A percentile compares a stretch with the other conserved stretches of the same genome.
These are phyloP conservation scores for Acacia melanoxylon DNA, from an alignment of 306 rosid genomes.

Conservation along the genomic window DNA sequence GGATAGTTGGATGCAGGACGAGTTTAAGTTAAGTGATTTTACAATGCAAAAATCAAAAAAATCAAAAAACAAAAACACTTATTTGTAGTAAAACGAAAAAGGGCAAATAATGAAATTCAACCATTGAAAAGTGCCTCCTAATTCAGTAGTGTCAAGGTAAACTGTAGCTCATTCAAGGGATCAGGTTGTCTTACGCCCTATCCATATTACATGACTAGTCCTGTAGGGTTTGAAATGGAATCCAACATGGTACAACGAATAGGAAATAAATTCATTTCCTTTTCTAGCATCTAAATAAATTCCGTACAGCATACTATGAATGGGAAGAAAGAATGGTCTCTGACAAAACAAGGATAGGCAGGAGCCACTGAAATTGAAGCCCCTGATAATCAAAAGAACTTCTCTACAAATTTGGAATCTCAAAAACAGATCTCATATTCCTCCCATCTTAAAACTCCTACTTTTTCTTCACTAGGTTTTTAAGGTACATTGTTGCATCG, in stretches of 20 bases:
- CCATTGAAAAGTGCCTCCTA: background rate
- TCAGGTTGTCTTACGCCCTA: background rate
- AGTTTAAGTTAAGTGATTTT: no score
- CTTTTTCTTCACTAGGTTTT: constrained; percentile 11
- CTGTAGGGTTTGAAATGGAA: background rate
- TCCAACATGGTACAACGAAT: background rate
- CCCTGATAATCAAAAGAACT: background rate
- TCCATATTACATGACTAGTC: background rate
- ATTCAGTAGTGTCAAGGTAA: background rate
- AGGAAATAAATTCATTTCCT: constrained; percentile 8
- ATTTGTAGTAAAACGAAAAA: no score
- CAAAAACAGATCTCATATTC: constrained; percentile 18
- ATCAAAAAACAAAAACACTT: no score
- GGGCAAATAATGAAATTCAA: background rate
- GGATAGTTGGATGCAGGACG: no score
- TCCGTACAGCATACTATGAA: constrained; percentile 5
- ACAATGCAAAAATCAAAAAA: no score
- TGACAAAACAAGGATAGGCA: background rate
- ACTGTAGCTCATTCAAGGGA: background rate
- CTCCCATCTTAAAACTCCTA: constrained; percentile 21
- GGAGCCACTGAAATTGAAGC: constrained; percentile 19
- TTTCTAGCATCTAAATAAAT: constrained; percentile 3
- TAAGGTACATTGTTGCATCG: constrained; percentile 35
- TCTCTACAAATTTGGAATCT: constrained; percentile 15
- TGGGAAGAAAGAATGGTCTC: background rate